phyloP scores from a whole-genome alignment of 2,329 filamentous ascomycete species.

The Verticillium tricorpus region DNA sequence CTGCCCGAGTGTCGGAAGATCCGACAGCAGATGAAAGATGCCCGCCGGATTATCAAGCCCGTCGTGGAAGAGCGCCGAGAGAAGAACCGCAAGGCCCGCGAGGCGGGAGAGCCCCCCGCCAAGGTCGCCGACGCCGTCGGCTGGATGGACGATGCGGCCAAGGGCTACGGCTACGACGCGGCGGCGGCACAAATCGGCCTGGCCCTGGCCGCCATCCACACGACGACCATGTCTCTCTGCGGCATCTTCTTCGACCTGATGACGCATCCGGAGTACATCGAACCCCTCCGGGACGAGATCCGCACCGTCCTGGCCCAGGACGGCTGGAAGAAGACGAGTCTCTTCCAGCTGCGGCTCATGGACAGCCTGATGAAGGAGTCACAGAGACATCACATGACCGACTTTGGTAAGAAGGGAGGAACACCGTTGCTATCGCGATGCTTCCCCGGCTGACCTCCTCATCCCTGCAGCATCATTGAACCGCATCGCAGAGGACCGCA shows the following conservation, averaged over 20 bases:
- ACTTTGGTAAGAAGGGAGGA: neutral
- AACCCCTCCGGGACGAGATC: conserved; percentile 37
- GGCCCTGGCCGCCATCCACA: conserved; percentile 51
- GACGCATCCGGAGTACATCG: conserved; percentile 31
- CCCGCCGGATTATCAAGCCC: conserved; percentile 27
- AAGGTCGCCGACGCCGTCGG: conserved; percentile 32
- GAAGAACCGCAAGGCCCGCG: conserved; percentile 11
- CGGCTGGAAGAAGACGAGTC: conserved; percentile 26
- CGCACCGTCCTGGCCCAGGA: conserved; percentile 25
- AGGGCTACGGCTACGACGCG: conserved; percentile 60
- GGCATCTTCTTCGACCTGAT: conserved; percentile 34
- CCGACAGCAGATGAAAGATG: conserved; percentile 30
- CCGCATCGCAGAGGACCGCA: neutral
- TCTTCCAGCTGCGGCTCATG: conserved; percentile 33
- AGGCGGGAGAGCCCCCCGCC: conserved; percentile 1
- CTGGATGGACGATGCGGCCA: conserved; percentile 35
- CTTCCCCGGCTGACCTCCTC: neutral
- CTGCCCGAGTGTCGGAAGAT: conserved; percentile 33
- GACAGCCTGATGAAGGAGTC: conserved; percentile 38
- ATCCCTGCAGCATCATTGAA: conserved; percentile 5
- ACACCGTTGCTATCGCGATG: no score
- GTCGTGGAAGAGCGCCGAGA: conserved; percentile 20
- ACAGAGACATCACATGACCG: conserved; percentile 18
- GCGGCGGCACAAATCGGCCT: conserved; percentile 71
- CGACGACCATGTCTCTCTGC: conserved; percentile 29